Evolutionary conservation across 345 rosid species (phyloP).

Genomic region (Punica granatum): DNA sequence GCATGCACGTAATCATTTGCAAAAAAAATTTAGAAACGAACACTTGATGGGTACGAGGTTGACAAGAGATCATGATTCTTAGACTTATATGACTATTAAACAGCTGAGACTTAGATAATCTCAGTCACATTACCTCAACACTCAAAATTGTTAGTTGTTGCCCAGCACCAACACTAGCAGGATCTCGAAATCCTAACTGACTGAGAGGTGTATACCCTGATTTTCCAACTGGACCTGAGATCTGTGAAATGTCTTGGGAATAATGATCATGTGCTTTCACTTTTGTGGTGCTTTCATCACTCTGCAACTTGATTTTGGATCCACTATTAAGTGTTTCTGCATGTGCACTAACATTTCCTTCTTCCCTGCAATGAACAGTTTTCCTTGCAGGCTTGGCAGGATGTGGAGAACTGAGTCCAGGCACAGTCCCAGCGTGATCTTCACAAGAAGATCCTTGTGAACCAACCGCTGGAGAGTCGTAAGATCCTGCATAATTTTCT

Average conservation of each 20-base stretch:
- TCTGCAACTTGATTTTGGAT: conserved; percentile 17
- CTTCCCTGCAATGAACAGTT: conserved; percentile 23
- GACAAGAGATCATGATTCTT: too few species aligned
- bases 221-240: conserved; percentile 78
- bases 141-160: conserved; percentile 85
- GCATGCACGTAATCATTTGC: not conserved
- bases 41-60: too few species aligned
- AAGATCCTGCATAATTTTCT: conserved; percentile 27
- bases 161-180: conserved; percentile 92
- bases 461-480: conserved; percentile 20
- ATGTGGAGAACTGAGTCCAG: conserved; percentile 24
- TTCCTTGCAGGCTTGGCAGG: conserved; percentile 12
- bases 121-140: conserved; percentile 56
- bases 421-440: conserved; percentile 16
- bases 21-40: too few species aligned
- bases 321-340: conserved; percentile 16
- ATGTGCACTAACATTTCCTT: conserved; percentile 20
- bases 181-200: conserved; percentile 93
- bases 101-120: not conserved
- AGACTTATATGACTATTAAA: not conserved
- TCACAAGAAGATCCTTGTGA: conserved; percentile 23
- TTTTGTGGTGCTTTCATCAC: conserved; percentile 29
- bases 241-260: conserved; percentile 67
- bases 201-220: conserved; percentile 82
- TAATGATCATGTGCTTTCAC: conserved; percentile 17